phyloP scores from a whole-genome alignment of 2,329 filamentous ascomycete species.

The Colletotrichum kahawae region DNA sequence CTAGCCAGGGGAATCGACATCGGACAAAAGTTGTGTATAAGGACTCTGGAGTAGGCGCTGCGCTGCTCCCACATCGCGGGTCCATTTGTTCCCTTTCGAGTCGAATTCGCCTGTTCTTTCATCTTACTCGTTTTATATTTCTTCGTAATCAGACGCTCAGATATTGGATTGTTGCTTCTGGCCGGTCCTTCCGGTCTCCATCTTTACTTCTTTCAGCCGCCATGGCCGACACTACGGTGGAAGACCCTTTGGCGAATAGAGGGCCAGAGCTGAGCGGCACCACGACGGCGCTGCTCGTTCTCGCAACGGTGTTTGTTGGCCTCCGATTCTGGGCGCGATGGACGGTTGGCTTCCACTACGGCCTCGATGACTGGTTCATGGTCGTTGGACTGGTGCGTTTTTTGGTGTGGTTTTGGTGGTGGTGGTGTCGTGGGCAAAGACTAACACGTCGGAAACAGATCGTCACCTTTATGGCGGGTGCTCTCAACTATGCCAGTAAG shows the following conservation, averaged over 20 bases:
- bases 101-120: neutral
- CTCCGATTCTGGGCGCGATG: slow-evolving; percentile 13
- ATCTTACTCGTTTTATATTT: neutral
- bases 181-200: neutral
- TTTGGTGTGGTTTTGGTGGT: too few relatives aligned
- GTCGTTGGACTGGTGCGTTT: slow-evolving; percentile 8
- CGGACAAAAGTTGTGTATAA: neutral
- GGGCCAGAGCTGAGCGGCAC: slow-evolving; percentile 11
- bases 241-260: slow-evolving; percentile 9
- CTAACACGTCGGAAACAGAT: neutral
- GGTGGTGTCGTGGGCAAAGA: neutral
- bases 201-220: neutral
- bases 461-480: slow-evolving; percentile 4
- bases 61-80: neutral
- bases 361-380: slow-evolving; percentile 17
- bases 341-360: slow-evolving; percentile 10
- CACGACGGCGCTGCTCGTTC: slow-evolving; percentile 10
- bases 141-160: neutral
- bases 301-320: slow-evolving; percentile 9
- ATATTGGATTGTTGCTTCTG: neutral
- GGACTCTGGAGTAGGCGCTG: neutral
- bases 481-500: slow-evolving; percentile 19
- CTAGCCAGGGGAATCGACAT: neutral
- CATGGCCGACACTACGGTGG: slow-evolving; percentile 6
- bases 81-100: neutral